Evolutionary conservation across 1,139 yeast genomes (phyloP).

Genomic region (Sugiyamaella japonica): DNA sequence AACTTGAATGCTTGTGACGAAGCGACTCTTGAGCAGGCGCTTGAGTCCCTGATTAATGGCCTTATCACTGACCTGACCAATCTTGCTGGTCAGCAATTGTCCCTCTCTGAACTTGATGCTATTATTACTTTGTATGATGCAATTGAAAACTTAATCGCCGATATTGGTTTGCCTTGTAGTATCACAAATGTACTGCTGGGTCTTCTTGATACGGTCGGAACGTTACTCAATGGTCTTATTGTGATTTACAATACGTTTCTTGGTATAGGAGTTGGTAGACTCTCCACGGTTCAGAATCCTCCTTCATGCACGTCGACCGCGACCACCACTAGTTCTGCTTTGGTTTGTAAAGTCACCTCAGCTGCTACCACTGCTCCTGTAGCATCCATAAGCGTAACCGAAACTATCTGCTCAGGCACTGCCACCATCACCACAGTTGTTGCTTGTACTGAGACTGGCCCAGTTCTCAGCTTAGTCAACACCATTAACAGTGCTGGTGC

Average conservation of each 20-base stretch:
- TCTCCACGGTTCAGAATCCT: neutral
- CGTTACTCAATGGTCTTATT: neutral
- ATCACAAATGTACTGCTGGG: neutral
- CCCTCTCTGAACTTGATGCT: neutral
- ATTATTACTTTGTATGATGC: constrained; percentile 6
- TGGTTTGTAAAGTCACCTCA: no score
- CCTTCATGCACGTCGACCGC: neutral
- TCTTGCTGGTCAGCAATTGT: neutral
- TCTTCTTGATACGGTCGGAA: constrained; percentile 4
- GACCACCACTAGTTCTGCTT: no score
- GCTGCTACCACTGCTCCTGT: neutral
- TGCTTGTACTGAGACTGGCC: constrained; percentile 8
- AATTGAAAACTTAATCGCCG: neutral
- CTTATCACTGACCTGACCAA: neutral
- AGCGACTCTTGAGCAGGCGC: constrained; percentile 1
- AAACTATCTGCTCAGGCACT: constrained; percentile 1
- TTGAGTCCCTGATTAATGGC: neutral
- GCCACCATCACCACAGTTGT: constrained; percentile 2
- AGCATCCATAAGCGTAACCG: neutral
- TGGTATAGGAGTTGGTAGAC: neutral
- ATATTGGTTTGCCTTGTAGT: constrained; percentile 1
- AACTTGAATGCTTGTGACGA: constrained; percentile 3
- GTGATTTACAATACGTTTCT: neutral
- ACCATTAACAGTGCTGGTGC: constrained; percentile 7
- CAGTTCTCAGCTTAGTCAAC: neutral